These are phyloP conservation scores for Penicillium aurantiogriseum DNA, from an alignment of 2,329 filamentous ascomycete species.

Conservation along the genomic window DNA sequence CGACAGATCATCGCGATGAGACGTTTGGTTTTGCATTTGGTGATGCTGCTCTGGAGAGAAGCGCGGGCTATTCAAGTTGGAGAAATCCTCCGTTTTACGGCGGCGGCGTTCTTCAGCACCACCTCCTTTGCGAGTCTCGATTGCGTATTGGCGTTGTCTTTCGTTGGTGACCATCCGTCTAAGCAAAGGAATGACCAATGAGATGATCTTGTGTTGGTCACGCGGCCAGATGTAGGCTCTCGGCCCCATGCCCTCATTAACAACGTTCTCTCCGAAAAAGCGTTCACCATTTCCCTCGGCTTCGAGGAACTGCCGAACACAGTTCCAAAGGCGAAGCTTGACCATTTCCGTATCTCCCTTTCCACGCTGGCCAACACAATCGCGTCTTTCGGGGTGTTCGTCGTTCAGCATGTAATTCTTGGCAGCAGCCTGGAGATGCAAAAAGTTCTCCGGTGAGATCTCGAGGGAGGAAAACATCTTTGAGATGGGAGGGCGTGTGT, in stretches of 20 bases:
- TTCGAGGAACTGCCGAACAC: conserved; percentile 55
- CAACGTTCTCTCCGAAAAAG: conserved; percentile 52
- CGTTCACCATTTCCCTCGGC: conserved; percentile 51
- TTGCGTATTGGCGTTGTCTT: conserved; percentile 57
- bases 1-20: conserved; percentile 25
- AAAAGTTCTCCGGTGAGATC: conserved; percentile 56
- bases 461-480: conserved; percentile 58
- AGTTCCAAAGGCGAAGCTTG: conserved; percentile 57
- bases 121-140: conserved; percentile 54
- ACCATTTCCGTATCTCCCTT: conserved; percentile 58
- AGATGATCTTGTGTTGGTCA: conserved; percentile 56
- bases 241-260: conserved; percentile 40
- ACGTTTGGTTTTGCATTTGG: conserved; percentile 31
- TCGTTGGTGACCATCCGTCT: conserved; percentile 61
- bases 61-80: conserved; percentile 27
- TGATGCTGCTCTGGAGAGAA: conserved; percentile 33
- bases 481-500: conserved; percentile 58
- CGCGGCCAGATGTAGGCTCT: conserved; percentile 53
- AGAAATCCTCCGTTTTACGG: conserved; percentile 37
- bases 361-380: conserved; percentile 57
- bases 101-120: conserved; percentile 39
- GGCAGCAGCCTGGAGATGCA: conserved; percentile 55
- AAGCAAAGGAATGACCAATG: conserved; percentile 57
- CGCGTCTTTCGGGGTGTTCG: conserved; percentile 54
- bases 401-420: conserved; percentile 59